phyloP scores from a whole-genome alignment of 345 rosid species.

The Crucihimalaya himalaica region DNA sequence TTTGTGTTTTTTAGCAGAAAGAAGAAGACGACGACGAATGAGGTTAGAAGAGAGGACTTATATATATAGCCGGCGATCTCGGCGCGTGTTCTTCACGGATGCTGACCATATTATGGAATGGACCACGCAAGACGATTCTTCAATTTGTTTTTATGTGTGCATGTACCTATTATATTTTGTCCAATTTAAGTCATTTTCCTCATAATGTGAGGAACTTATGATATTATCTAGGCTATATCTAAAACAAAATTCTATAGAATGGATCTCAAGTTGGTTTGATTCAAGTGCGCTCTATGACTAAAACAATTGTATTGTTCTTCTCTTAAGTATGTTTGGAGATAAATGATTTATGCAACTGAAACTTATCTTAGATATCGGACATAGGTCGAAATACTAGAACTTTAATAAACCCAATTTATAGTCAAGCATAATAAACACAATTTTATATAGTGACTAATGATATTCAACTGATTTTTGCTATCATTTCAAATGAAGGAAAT shows the following conservation, averaged over 20 bases:
- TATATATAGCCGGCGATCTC: slow-evolving; percentile 20
- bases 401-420: background rate
- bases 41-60: background rate
- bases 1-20: slow-evolving; percentile 1
- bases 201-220: background rate
- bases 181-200: slow-evolving; percentile 28
- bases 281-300: too few relatives aligned
- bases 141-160: slow-evolving; percentile 17
- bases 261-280: too few relatives aligned
- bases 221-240: background rate
- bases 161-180: slow-evolving; percentile 11
- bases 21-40: slow-evolving; percentile 38
- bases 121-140: slow-evolving; percentile 24
- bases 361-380: too few relatives aligned
- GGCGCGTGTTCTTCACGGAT: slow-evolving; percentile 41
- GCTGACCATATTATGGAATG: background rate
- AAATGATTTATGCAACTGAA: background rate
- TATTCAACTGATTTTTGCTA: too few relatives aligned
- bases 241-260: background rate
- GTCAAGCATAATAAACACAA: too few relatives aligned
- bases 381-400: background rate
- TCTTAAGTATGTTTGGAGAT: background rate
- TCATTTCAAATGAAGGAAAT: too few relatives aligned
- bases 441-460: too few relatives aligned
- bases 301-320: too few relatives aligned